Base-by-base conservation (phyloP, 352 stramenopile genomes). In the Saprolegnia diclina region DNA sequence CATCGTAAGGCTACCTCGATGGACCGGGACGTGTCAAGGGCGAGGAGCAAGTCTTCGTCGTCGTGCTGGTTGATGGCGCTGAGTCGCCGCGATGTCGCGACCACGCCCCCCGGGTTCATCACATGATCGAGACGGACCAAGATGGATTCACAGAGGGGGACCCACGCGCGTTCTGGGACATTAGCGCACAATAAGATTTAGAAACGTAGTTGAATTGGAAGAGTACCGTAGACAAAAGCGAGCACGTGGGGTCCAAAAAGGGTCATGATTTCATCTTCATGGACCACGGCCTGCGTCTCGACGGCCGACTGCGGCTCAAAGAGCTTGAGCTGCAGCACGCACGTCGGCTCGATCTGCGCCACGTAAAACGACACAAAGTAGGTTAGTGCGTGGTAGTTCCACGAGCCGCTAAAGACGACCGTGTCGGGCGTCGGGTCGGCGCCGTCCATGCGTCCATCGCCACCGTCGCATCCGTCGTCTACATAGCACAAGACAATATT, bases 291-390 rank as follows among this genome's bases (percentile, higher is more conserved):
- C 57, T 89, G 79, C 24, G 81, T 90, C 62, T 91, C 81, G 32
- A 88, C 79, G 11, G 80, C 87, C 73, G 80, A 90, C 78, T 89
- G 88, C 37, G 81, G 81, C 73, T 91, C 81, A 72, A 88, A 90
- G 56, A 90, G 74, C 67, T 91, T 89, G 74, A 91, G 80, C 32
- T 79, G 82, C n/a, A 90, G 74, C 22, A 46, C 26, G n/a, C 37
- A 35, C 19, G 40, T 7, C 18, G 74, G 24, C 7, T 73, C 76
- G 7, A 73, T 70, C 16, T 75, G 54, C 21, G 70, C 72, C 18
- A 90, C 66, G 65, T 88, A 89, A 62, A 91, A 90, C n/a, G 81
- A 89, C n/a, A 90, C 83, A 57, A 88, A 89, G 62, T 91, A 91
- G 22, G 80, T 84, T 53, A 90, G 77, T 18, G 76, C 74, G 37